Conservation (phyloP, 345 rosid species). For the Melaleuca alternifolia region DNA sequence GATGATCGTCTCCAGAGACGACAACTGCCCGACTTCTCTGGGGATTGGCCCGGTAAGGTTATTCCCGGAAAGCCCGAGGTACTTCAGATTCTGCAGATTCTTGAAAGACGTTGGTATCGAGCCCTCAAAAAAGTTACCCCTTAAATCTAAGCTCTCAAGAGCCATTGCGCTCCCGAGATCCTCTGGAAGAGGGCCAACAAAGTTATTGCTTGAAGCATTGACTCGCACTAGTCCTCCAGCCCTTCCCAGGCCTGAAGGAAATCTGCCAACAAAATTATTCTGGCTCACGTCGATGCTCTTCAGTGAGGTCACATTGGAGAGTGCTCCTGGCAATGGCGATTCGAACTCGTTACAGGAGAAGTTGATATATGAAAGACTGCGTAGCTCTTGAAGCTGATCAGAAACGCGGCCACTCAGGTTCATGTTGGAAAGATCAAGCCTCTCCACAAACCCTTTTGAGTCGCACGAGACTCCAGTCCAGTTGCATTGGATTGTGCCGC, state of each 20-base stretch:
- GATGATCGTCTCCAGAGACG: constrained; percentile 51
- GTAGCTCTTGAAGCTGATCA: constrained; percentile 38
- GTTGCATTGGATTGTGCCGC: constrained; percentile 30
- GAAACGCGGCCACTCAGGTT: constrained; percentile 66
- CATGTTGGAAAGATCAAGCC: constrained; percentile 64
- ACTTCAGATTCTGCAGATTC: constrained; percentile 52
- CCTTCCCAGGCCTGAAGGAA: constrained; percentile 72
- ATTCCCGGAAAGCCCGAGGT: constrained; percentile 72
- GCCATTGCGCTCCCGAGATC: constrained; percentile 70
- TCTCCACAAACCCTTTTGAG: constrained; percentile 45
- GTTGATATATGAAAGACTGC: constrained; percentile 30
- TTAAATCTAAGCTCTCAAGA: constrained; percentile 58
- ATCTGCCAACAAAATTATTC: constrained; percentile 59
- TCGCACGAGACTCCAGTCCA: constrained; percentile 79
- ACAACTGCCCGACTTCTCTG: constrained; percentile 44
- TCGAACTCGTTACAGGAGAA: constrained; percentile 47
- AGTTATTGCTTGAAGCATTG: constrained; percentile 82
- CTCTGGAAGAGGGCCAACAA: constrained; percentile 67
- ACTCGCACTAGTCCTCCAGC: constrained; percentile 49
- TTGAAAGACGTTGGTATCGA: constrained; percentile 37
- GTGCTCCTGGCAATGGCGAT: constrained; percentile 43
- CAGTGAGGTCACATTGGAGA: constrained; percentile 49
- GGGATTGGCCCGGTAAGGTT: constrained; percentile 56
- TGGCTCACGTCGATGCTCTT: constrained; percentile 55
- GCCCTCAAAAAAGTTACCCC: constrained; percentile 75